Percentiles rank a stretch among this genome's conserved stretches.
Evolutionary conservation across 2,329 filamentous ascomycete species (phyloP).

Genomic region (Penicillium griseofulvum): DNA sequence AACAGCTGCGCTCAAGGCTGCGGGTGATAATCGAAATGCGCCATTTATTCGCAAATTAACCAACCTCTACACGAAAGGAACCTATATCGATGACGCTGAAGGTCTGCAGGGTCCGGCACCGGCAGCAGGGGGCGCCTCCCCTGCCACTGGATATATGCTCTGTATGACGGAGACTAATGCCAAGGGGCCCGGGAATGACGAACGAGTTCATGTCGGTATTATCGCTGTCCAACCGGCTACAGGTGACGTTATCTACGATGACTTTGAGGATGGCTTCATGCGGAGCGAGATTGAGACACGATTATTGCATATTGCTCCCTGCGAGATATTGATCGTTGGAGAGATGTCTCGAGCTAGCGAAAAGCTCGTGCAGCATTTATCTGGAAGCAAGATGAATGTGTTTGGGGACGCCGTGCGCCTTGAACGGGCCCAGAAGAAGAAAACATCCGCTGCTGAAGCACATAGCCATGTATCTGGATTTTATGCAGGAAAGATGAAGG

Average conservation of each 20-base stretch:
- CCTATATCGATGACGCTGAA: conserved; percentile 91
- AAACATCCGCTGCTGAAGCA: conserved; percentile 78
- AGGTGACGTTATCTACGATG: conserved; percentile 92
- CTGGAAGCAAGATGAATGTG: conserved; percentile 83
- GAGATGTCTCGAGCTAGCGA: conserved; percentile 87
- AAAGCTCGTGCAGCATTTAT: conserved; percentile 85
- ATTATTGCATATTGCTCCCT: conserved; percentile 91
- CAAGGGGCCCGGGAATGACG: conserved; percentile 80
- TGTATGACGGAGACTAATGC: conserved; percentile 84
- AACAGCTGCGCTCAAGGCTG: conserved; percentile 93
- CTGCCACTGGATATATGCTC: conserved; percentile 79
- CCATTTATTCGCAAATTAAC: conserved; percentile 92
- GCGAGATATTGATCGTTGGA: conserved; percentile 90
- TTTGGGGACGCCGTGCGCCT: conserved; percentile 88
- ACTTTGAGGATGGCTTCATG: conserved; percentile 98
- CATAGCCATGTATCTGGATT: conserved; percentile 89
- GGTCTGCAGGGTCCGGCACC: conserved; percentile 62
- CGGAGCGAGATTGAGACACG: conserved; percentile 91
- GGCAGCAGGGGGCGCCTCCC: conserved; percentile 56
- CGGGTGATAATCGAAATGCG: conserved; percentile 86
- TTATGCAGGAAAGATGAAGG: conserved; percentile 81
- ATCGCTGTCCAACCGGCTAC: conserved; percentile 94
- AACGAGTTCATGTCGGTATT: conserved; percentile 88
- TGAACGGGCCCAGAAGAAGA: conserved; percentile 71
- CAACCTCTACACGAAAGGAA: conserved; percentile 96